Evolutionary conservation across 805 yeast genomes (phyloP).

Genomic region (Schwanniomyces polymorphus): DNA sequence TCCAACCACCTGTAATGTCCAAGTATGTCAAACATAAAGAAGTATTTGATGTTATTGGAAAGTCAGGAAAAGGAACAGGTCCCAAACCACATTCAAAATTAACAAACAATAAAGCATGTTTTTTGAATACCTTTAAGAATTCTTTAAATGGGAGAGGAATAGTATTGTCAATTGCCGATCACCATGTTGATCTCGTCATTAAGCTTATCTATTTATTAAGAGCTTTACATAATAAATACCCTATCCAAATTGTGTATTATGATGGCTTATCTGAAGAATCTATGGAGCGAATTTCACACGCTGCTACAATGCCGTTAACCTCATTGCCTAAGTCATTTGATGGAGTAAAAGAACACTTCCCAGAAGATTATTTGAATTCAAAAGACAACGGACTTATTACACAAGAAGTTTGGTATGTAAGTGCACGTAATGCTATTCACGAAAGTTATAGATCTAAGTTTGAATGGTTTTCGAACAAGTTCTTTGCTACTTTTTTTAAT

Average conservation of each 20-base stretch:
- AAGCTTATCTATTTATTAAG: constrained; percentile 32
- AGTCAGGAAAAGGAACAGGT: constrained; percentile 7
- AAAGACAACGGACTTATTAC: constrained; percentile 25
- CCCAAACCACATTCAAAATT: constrained; percentile 12
- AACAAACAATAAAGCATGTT: constrained; percentile 18
- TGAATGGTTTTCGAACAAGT: constrained; percentile 37
- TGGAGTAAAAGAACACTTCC: constrained; percentile 18
- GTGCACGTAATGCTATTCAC: constrained; percentile 24
- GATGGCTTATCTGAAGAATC: constrained; percentile 26
- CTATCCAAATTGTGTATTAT: constrained; percentile 36
- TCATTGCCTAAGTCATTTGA: constrained; percentile 25
- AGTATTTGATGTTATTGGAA: constrained; percentile 15
- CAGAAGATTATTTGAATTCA: constrained; percentile 17
- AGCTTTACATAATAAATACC: constrained; percentile 32
- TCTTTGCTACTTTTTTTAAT: constrained; percentile 57
- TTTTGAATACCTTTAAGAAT: constrained; percentile 28
- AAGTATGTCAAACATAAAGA: constrained; percentile 13
- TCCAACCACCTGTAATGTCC: constrained; percentile 23
- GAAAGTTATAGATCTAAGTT: constrained; percentile 22
- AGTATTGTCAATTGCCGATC: constrained; percentile 30
- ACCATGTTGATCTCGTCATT: constrained; percentile 28
- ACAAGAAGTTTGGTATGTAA: constrained; percentile 41
- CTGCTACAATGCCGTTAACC: constrained; percentile 24
- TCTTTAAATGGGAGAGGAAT: constrained; percentile 33
- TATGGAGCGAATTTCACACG: constrained; percentile 22